A percentile compares a stretch with the other conserved stretches of the same genome.
Evolutionary conservation across 441 rosid species (phyloP).

Genomic region (Mallotus repandus): DNA sequence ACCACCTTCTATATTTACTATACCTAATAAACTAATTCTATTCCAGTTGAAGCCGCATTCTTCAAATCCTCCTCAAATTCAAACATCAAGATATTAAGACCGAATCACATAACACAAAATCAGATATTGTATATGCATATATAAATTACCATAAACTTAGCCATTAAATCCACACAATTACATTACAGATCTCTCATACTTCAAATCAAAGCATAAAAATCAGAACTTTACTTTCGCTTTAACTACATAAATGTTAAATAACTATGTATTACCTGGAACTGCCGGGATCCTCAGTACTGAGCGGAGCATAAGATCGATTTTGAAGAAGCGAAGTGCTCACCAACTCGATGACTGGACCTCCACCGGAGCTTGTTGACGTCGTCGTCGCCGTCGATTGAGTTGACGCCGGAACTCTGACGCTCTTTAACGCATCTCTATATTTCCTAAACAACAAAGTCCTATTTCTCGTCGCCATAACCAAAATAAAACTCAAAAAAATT

Average conservation of each 20-base stretch:
- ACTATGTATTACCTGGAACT: constrained; percentile 52
- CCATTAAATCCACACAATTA: neutral
- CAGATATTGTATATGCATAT: neutral
- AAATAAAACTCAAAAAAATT: neutral
- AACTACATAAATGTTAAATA: neutral
- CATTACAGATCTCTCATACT: neutral
- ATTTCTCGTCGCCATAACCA: constrained; percentile 78
- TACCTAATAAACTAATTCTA: neutral
- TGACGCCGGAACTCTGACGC: constrained; percentile 63
- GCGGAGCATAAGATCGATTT: constrained; percentile 68
- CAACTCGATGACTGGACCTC: constrained; percentile 83
- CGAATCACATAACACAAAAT: neutral
- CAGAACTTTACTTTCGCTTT: neutral
- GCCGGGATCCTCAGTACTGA: constrained; percentile 87
- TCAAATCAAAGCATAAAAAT: constrained; percentile 3
- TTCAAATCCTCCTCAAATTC: neutral
- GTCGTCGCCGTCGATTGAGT: constrained; percentile 31
- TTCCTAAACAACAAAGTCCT: constrained; percentile 64
- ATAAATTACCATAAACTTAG: neutral
- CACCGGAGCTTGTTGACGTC: constrained; percentile 28
- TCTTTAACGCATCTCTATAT: constrained; percentile 86
- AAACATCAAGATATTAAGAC: neutral
- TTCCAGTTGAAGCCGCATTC: constrained; percentile 4
- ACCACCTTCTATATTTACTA: neutral
- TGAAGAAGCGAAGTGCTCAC: constrained; percentile 73